A percentile compares a stretch with the other conserved stretches of the same genome.
Conservation (phyloP, 306 rosid genomes). For the Corylus americana region DNA sequence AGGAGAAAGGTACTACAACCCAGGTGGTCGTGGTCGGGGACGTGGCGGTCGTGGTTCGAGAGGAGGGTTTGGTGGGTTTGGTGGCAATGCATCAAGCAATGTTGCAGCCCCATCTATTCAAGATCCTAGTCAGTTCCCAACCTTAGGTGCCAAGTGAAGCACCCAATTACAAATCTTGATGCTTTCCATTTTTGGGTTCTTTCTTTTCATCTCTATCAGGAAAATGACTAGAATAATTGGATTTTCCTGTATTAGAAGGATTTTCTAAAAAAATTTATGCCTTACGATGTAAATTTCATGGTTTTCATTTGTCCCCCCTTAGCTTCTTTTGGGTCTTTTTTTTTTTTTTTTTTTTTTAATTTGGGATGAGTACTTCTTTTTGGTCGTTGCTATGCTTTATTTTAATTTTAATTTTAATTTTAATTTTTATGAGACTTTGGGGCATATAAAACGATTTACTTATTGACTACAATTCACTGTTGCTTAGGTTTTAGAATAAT, state of each 20-base stretch:
- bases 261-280: slow-evolving; percentile 25
- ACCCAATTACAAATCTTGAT: slow-evolving; percentile 32
- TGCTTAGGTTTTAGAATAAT: slow-evolving; percentile 44
- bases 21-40: slow-evolving; percentile 82
- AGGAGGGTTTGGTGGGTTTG: slow-evolving; percentile 47
- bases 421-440: slow-evolving; percentile 27
- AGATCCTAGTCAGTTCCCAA: slow-evolving; percentile 93
- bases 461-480: slow-evolving; percentile 8
- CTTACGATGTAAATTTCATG: slow-evolving; percentile 53
- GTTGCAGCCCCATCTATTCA: slow-evolving; percentile 68
- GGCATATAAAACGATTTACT: slow-evolving; percentile 41
- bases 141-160: slow-evolving; percentile 89
- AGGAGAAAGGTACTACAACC: slow-evolving; percentile 64
- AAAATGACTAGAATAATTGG: slow-evolving; percentile 50
- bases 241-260: slow-evolving; percentile 46
- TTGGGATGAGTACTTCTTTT: neutral
- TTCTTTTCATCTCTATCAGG: slow-evolving; percentile 44
- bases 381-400: slow-evolving; percentile 15
- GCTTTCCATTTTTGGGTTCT: slow-evolving; percentile 55
- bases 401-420: neutral
- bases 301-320: slow-evolving; percentile 34
- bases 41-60: slow-evolving; percentile 79
- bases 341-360: neutral
- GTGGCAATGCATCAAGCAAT: slow-evolving; percentile 48
- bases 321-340: slow-evolving; percentile 9